These are phyloP conservation scores for Hondaea fermentalgiana DNA, from an alignment of 108 stramenopile genomes.

Conservation along the genomic window DNA sequence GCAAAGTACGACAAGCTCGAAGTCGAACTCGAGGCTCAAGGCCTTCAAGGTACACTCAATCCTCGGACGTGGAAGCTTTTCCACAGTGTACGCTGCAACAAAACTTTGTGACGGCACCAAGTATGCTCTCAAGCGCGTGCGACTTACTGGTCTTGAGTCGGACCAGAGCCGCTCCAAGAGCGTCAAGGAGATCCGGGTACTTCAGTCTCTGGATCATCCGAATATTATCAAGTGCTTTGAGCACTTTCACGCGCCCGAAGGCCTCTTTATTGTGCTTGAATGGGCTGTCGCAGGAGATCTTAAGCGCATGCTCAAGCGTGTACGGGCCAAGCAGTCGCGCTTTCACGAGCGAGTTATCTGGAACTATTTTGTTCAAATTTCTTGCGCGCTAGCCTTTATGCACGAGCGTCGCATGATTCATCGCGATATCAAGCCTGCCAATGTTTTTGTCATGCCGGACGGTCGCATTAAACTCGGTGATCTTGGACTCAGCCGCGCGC, in stretches of 20 bases:
- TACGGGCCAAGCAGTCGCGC: neutral
- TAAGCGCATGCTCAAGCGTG: slow-evolving; percentile 29
- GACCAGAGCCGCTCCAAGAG: slow-evolving; percentile 39
- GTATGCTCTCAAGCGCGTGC: neutral
- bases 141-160: neutral
- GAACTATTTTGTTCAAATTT: slow-evolving; percentile 41
- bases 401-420: slow-evolving; percentile 50
- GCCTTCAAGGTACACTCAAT: neutral
- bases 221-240: slow-evolving; percentile 52
- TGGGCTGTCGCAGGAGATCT: slow-evolving; percentile 53
- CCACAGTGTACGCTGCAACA: neutral
- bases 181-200: slow-evolving; percentile 46
- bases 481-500: slow-evolving; percentile 32
- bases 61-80: neutral
- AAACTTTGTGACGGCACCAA: neutral
- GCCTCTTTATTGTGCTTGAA: slow-evolving; percentile 47
- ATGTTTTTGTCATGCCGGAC: slow-evolving; percentile 38
- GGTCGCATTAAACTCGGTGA: slow-evolving; percentile 35
- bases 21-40: neutral
- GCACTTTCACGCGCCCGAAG: slow-evolving; percentile 25
- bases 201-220: slow-evolving; percentile 44
- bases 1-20: too few relatives aligned
- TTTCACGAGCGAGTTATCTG: slow-evolving; percentile 40
- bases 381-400: slow-evolving; percentile 41
- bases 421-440: slow-evolving; percentile 50